Base-by-base conservation (phyloP, 2,329 filamentous ascomycete genomes). In the Claviceps monticola region DNA sequence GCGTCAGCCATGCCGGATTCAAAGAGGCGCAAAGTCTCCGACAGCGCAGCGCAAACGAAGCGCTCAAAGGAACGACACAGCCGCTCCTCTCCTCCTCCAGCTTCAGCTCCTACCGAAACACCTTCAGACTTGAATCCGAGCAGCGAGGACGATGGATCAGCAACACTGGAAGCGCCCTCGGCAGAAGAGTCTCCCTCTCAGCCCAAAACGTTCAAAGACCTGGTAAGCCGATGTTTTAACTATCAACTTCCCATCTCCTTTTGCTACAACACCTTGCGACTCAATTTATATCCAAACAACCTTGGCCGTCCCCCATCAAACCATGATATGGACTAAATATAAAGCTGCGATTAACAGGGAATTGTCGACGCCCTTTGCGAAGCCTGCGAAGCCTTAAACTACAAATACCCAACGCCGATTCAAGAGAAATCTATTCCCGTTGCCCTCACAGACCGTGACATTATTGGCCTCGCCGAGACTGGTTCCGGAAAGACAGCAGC, bases 401-500 rank as follows among this genome's bases (percentile, higher is more conserved):
- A 89, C 75, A 94, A 84, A 61, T 69, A 77, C 29, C 88, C 93
- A 0, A 98, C 91, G 1, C 84, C 90, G 0, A 97, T 98, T 57
- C 93, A 96, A 67, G 76, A 77, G 49, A 79, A 94, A 66, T 78
- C 89, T 0, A 95, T 97, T 59, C 91, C 91, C 4, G 66, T 77
- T 49, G 90, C 90, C 38, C 75, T 96, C 4, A 70, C 86, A 61
- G 83, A 85, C 50, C 80, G 88, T 61, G 93, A 97, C 66, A 74
- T 97, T 37, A 95, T 98, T 59, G 93, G 90, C 43, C 76, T 97
- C 49, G 93, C 93, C 36, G 91, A 98, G 69, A 98, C 93, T 0
- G 93, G 93, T 59, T 89, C 83, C 63, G 93, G 93, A 69, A 98
- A 97, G 73, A 97, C 93, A 0, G 91, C 89, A 6, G 90, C 93